Conservation (phyloP, 108 stramenopile genomes). For the Nitzschia palea region DNA sequence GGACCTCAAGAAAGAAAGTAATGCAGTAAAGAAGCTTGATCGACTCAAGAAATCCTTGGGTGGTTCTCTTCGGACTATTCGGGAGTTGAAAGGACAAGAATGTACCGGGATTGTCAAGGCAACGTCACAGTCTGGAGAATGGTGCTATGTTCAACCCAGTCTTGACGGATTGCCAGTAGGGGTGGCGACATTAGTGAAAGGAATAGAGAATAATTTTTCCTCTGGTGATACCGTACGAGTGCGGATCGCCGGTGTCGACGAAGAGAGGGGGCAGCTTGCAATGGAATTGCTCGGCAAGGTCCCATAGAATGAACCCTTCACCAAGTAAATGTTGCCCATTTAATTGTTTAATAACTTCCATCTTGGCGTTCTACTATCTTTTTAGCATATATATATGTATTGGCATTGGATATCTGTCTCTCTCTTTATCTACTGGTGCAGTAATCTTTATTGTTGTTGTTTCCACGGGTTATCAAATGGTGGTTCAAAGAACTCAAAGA, state of each 20-base stretch:
- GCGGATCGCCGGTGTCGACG: slow-evolving; percentile 75
- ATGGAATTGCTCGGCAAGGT: slow-evolving; percentile 45
- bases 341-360: too few species aligned
- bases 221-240: slow-evolving; percentile 69
- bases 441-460: slow-evolving; percentile 20
- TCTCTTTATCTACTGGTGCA: neutral
- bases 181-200: slow-evolving; percentile 38
- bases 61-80: slow-evolving; percentile 40
- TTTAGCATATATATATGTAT: neutral
- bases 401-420: neutral
- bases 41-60: slow-evolving; percentile 41
- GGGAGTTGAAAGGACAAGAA: slow-evolving; percentile 51
- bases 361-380: too few species aligned
- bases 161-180: slow-evolving; percentile 66
- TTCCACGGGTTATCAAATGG: slow-evolving; percentile 71
- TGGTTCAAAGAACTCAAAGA: slow-evolving; percentile 84
- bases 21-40: slow-evolving; percentile 43
- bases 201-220: slow-evolving; percentile 15
- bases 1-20: slow-evolving; percentile 54
- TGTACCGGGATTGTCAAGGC: slow-evolving; percentile 76
- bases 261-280: slow-evolving; percentile 73
- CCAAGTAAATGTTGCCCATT: too few species aligned
- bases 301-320: too few species aligned
- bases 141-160: slow-evolving; percentile 81
- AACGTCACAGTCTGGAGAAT: slow-evolving; percentile 68